Percentiles rank a stretch among this genome's conserved stretches.
phyloP scores from a whole-genome alignment of 2,329 filamentous ascomycete genomes.

The Colletotrichum tamarilloi region DNA sequence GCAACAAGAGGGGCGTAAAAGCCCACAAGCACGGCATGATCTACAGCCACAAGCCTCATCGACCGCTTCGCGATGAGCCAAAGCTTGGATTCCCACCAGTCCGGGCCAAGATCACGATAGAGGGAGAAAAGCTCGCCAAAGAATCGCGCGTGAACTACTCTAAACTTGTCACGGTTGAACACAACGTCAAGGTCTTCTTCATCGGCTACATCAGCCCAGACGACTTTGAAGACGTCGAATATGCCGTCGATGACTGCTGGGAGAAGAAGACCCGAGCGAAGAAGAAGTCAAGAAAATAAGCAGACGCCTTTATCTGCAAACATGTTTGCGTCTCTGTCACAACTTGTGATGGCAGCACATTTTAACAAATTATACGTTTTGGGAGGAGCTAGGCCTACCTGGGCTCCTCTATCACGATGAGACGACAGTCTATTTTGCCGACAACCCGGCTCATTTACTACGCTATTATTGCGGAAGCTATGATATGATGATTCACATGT shows the following conservation, averaged over 20 bases:
- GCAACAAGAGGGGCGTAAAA: constrained; percentile 64
- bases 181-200: constrained; percentile 68
- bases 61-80: constrained; percentile 53
- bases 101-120: constrained; percentile 53
- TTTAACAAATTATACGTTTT: constrained; percentile 12
- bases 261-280: constrained; percentile 53
- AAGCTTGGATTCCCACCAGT: constrained; percentile 60
- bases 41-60: constrained; percentile 47
- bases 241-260: constrained; percentile 63
- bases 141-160: constrained; percentile 69
- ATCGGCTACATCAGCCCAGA: constrained; percentile 58
- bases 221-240: constrained; percentile 54
- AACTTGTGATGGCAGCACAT: not conserved
- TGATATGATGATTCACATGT: not conserved
- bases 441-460: not conserved
- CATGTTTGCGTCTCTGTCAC: constrained; percentile 13
- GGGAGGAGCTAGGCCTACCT: not conserved
- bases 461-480: not conserved
- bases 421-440: constrained; percentile 7
- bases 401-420: not conserved
- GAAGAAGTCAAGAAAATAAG: constrained; percentile 9
- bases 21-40: constrained; percentile 65
- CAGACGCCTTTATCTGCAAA: not conserved
- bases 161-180: constrained; percentile 66
- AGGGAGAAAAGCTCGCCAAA: constrained; percentile 56